Percentiles rank a stretch among this genome's conserved stretches.
phyloP scores from a whole-genome alignment of 345 rosid species.

The Salix udensis region DNA sequence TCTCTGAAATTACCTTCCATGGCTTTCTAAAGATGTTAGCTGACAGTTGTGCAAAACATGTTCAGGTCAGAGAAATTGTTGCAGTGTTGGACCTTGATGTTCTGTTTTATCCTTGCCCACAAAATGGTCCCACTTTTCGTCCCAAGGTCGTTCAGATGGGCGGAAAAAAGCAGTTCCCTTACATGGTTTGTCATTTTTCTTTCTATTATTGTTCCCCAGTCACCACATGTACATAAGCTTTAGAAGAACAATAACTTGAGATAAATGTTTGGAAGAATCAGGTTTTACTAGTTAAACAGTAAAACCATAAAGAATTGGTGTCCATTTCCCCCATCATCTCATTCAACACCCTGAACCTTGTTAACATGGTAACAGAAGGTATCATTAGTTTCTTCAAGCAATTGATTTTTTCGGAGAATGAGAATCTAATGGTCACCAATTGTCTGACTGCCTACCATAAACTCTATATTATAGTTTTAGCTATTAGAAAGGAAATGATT shows the following conservation, averaged over 20 bases:
- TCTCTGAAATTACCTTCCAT: background rate
- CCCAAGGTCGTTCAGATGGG: constrained; percentile 79
- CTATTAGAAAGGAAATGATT: background rate
- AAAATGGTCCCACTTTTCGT: constrained; percentile 83
- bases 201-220: background rate
- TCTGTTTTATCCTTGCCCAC: constrained; percentile 87
- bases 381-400: background rate
- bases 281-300: background rate
- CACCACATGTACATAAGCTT: background rate
- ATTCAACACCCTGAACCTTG: background rate
- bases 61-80: constrained; percentile 92
- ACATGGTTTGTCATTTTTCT: constrained; percentile 65
- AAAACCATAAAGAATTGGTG: background rate
- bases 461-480: no score
- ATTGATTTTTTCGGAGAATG: no score
- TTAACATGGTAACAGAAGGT: background rate
- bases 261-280: background rate
- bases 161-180: constrained; percentile 86
- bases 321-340: background rate
- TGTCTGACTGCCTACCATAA: no score
- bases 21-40: constrained; percentile 4
- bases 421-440: no score
- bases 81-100: constrained; percentile 86
- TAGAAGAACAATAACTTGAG: background rate
- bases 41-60: constrained; percentile 6